phyloP scores from a whole-genome alignment of 2,329 filamentous ascomycete genomes.

The Fusarium annulatum region DNA sequence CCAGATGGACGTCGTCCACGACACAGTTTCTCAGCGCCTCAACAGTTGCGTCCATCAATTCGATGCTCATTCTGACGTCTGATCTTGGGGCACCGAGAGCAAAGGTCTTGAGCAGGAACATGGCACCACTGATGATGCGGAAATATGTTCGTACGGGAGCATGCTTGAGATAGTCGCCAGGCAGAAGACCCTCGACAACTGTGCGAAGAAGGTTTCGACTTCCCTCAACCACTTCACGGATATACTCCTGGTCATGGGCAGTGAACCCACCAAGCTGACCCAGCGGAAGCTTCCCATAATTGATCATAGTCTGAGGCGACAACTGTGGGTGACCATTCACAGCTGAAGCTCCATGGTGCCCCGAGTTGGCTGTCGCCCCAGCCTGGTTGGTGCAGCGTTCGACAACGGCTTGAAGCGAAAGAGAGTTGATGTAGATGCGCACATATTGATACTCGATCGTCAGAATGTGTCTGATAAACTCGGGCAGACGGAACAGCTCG shows the following conservation, averaged over 20 bases:
- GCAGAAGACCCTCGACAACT: conserved; percentile 80
- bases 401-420: conserved; percentile 93
- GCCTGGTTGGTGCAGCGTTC: conserved; percentile 85
- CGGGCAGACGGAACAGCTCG: conserved; percentile 77
- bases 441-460: conserved; percentile 97
- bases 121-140: conserved; percentile 85
- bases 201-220: conserved; percentile 80
- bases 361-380: conserved; percentile 55
- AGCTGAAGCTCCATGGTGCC: conserved; percentile 49
- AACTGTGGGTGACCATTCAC: conserved; percentile 51
- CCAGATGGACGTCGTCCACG: conserved; percentile 86
- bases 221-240: conserved; percentile 80
- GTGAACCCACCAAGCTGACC: conserved; percentile 73
- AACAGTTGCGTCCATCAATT: conserved; percentile 79
- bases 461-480: conserved; percentile 78
- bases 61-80: conserved; percentile 80
- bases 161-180: conserved; percentile 81
- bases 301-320: conserved; percentile 73
- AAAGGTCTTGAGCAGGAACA: conserved; percentile 88
- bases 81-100: conserved; percentile 82
- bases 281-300: conserved; percentile 72
- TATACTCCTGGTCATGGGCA: conserved; percentile 76
- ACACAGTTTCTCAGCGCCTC: conserved; percentile 80
- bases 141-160: conserved; percentile 88
- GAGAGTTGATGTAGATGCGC: conserved; percentile 91